phyloP scores from a whole-genome alignment of 1,139 yeast species.

The Debaryomyces subglobosus region DNA sequence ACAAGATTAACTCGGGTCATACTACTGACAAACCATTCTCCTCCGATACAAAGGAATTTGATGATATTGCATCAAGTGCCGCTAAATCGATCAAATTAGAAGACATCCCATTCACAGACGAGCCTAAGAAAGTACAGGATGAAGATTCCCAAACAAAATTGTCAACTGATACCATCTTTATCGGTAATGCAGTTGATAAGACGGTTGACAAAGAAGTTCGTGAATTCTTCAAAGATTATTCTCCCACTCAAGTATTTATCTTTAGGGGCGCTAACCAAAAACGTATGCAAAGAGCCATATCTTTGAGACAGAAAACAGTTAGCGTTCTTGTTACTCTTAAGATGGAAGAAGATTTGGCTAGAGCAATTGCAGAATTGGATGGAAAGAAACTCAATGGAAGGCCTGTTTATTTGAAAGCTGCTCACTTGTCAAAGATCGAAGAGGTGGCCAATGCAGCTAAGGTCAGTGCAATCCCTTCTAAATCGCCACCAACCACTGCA shows the following conservation, averaged over 20 bases:
- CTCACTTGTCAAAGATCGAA: conserved; percentile 42
- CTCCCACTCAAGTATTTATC: conserved; percentile 51
- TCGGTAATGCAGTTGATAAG: conserved; percentile 46
- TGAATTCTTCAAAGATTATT: conserved; percentile 45
- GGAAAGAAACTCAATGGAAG: conserved; percentile 31
- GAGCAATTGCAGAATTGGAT: conserved; percentile 44
- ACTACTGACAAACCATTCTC: conserved; percentile 2
- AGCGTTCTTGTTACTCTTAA: conserved; percentile 60
- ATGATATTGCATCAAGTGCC: not conserved
- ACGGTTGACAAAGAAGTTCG: conserved; percentile 46
- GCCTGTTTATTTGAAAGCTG: conserved; percentile 40
- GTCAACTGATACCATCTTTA: conserved; percentile 55
- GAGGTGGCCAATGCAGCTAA: conserved; percentile 41
- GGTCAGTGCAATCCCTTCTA: not conserved
- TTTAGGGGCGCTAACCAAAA: conserved; percentile 32
- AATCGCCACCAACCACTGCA: not conserved
- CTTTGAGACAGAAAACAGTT: conserved; percentile 23
- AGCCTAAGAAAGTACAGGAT: not conserved
- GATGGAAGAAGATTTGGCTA: conserved; percentile 41
- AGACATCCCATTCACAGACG: not conserved
- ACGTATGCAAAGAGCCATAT: conserved; percentile 14
- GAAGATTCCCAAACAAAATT: conserved; percentile 15
- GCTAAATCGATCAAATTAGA: not conserved
- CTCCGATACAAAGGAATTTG: not conserved
- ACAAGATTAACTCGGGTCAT: conserved; percentile 5